Base-by-base conservation (phyloP, 2,329 filamentous ascomycete species). In the Chaetomium globosum region DNA sequence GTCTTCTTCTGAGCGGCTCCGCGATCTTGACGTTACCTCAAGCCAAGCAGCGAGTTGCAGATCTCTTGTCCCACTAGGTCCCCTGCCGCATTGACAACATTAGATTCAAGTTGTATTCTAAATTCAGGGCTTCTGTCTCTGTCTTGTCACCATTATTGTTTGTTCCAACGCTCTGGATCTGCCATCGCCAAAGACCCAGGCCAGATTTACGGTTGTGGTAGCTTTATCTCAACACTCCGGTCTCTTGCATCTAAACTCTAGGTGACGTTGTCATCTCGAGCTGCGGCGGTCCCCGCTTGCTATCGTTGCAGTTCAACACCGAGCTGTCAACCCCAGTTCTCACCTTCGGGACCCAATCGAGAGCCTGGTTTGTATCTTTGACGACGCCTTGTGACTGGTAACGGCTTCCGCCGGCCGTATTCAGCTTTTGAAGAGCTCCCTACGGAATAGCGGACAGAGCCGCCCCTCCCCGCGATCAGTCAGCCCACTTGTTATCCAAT, bases 31-130 rank as follows among this genome's bases (percentile, higher is more conserved):
- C 39, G 58, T 49, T 51, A 21, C 48, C n/a, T 31, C 57, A 31
- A 61, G 36, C 59, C 62, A 10, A 39, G 54, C 31, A 36, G 33
- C n/a, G 12, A 9, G 4, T 48, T 64, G 66, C 66, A 62, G 48
- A 64, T 66, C 63, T 30, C 55, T 59, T 49, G 54, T 68, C 52
- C 56, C 61, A 58, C 60, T 48, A 5, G 39, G 46, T 23, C 36
- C 51, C 60, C 60, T 43, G 43, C 39, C 30, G 10, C 61, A n/a
- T 64, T 52, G 62, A 60, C 51, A 39, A 30, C 61, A 43, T 59
- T 55, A 60, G 39, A 19, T 51, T 43, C 51, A 9, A 10, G 7
- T 33, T 59, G 39, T 26, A 28, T 23, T 33, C 55, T 19, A 23
- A n/a, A n/a, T 43, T 43, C 39, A n/a, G 39, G 16, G 16, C n/a